phyloP scores from a whole-genome alignment of 192 early-diverging fungal genomes.

The Nowakowskiella sp. region DNA sequence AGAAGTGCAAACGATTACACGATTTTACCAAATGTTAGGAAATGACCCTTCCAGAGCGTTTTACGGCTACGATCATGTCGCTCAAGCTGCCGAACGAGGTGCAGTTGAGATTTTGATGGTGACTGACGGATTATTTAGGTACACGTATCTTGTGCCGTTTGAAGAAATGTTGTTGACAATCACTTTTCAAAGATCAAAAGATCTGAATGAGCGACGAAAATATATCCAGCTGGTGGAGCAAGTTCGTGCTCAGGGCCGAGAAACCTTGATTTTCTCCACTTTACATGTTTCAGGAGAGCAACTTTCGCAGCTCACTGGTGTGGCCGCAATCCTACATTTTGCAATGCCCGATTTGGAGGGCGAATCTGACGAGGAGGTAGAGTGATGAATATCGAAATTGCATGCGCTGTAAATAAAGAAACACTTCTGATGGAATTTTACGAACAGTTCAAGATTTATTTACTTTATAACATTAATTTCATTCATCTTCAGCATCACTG shows the following conservation, averaged over 20 bases:
- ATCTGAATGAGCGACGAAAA: conserved; percentile 71
- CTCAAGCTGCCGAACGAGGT: conserved; percentile 71
- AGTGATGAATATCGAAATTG: too few relatives aligned
- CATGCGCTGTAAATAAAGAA: too few relatives aligned
- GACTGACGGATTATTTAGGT: conserved; percentile 87
- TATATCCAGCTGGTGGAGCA: conserved; percentile 85
- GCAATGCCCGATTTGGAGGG: conserved; percentile 82
- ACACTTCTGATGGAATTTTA: too few relatives aligned
- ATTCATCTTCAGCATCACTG: conserved; percentile 28
- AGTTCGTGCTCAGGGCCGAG: conserved; percentile 64
- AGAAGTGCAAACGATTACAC: conserved; percentile 73
- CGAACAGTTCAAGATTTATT: too few relatives aligned
- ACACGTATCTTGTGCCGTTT: conserved; percentile 4
- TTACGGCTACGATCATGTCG: conserved; percentile 85
- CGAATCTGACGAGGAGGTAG: conserved; percentile 32
- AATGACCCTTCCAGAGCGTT: conserved; percentile 84
- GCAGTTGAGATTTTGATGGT: conserved; percentile 85
- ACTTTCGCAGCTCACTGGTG: conserved; percentile 85
- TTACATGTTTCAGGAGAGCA: conserved; percentile 95
- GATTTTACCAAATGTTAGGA: conserved; percentile 86
- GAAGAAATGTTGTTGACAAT: conserved; percentile 1
- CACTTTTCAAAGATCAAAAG: conserved; percentile 52
- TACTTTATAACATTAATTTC: too few relatives aligned
- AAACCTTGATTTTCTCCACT: conserved; percentile 82
- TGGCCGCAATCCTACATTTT: conserved; percentile 88